These are phyloP conservation scores for Mrakia blollopis DNA, from an alignment of 768 basidiomycete species.

Conservation along the genomic window DNA sequence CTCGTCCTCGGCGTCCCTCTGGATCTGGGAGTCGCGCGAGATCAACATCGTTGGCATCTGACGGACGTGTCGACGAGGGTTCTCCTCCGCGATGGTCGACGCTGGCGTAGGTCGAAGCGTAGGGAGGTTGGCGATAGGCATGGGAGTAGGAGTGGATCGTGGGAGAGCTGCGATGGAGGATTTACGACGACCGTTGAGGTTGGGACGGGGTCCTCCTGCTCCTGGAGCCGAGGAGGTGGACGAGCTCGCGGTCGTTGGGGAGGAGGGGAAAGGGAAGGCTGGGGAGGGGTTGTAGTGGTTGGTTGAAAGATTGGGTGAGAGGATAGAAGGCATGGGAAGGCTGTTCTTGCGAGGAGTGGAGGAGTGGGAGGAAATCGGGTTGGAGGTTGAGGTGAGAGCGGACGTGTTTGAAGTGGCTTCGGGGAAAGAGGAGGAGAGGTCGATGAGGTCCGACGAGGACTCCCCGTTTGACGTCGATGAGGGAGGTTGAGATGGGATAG, in stretches of 20 bases:
- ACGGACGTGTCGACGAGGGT: constrained; percentile 19
- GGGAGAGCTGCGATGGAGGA: constrained; percentile 28
- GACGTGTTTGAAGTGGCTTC: background rate
- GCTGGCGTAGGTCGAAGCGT: constrained; percentile 15
- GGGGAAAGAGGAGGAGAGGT: constrained; percentile 6
- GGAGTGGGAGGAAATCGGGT: background rate
- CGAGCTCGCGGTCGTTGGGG: background rate
- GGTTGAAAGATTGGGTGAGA: constrained; percentile 17
- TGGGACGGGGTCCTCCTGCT: background rate
- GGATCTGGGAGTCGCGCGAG: constrained; percentile 15
- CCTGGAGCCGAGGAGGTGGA: background rate
- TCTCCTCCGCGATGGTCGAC: constrained; percentile 6
- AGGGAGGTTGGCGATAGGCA: constrained; percentile 30
- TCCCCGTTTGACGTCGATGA: background rate
- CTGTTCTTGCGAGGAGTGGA: background rate
- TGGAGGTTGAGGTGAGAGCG: background rate
- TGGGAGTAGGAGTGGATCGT: constrained; percentile 21
- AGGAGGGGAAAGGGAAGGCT: constrained; percentile 1
- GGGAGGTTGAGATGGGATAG: background rate
- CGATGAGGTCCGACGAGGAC: background rate
- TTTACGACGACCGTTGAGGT: constrained; percentile 12
- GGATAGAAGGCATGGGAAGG: constrained; percentile 7
- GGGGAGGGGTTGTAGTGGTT: background rate
- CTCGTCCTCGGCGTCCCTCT: constrained; percentile 10
- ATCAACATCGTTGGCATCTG: constrained; percentile 29